Evolutionary conservation across 1,139 yeast species (phyloP), one percentile per base, ranked within the genome.

Genomic region (Zhuliangozyma parablackwelliae): DNA sequence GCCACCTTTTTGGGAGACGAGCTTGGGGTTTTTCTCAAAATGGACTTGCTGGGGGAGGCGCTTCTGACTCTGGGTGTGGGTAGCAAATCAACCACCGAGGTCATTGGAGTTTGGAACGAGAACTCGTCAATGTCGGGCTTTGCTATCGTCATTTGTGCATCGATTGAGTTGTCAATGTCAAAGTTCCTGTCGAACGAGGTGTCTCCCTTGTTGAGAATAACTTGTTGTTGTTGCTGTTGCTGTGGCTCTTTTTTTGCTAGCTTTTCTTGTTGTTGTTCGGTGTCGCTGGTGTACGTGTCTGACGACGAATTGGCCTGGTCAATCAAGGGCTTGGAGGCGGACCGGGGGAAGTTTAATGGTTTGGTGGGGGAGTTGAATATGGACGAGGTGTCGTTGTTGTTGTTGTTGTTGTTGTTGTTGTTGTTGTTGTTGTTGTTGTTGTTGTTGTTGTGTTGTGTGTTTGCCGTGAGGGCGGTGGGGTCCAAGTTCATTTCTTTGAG

Each of bases 241-340:
- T 2, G 12, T n/a, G 12, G 26, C 28, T 32, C 26, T 12, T 32
- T 34, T 29, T 34, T 13, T 25, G 28, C 31, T 26, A 16, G 16
- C 4, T 28, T 29, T 28, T 13, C 26, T 33, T 36, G 39, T 29
- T 27, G 16, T 10, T 33, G 42, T 6, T 50, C 49, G 20, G 39
- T 38, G 21, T 67, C 73, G 41, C 69, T 63, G 21, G 65, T 65
- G 35, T 57, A 69, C 8, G 76, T 70, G 37, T 69, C 76, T 5
- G 74, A 63, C 39, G 69, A 61, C 5, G 74, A 67, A 44, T 61
- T 65, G 42, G 63, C 61, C 7, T 26, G 12, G 7, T n/a, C 11
- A 40, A 39, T 27, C 11, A 25, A 20, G 8, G 40, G 39, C 34
- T 36, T 42, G n/a, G 40, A 35, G 34, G 44, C 41, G 30, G 45